Evolutionary conservation across 78 protist species (phyloP).

Genomic region (Chrysochromulina tobinii): DNA sequence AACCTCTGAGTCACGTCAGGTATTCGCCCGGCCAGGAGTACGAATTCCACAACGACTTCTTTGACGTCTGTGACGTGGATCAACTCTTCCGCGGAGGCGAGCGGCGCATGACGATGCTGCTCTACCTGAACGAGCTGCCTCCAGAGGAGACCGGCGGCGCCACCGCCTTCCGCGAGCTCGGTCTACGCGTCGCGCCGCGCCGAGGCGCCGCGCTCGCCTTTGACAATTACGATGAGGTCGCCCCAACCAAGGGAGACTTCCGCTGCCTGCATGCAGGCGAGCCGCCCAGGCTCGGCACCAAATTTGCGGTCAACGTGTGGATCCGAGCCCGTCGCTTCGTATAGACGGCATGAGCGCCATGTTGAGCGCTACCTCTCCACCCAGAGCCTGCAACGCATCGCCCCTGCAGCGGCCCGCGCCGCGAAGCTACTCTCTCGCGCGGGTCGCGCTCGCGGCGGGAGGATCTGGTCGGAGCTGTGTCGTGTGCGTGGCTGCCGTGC

Average conservation of each 20-base stretch:
- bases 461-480: too few species aligned
- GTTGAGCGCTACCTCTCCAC: too few species aligned
- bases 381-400: too few species aligned
- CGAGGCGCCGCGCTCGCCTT: not conserved
- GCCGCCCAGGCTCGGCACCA: not conserved
- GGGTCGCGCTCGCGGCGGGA: too few species aligned
- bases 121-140: not conserved
- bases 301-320: not conserved
- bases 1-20: not conserved
- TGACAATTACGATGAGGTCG: not conserved
- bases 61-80: not conserved
- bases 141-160: not conserved
- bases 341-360: not conserved
- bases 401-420: too few species aligned
- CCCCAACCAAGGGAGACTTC: not conserved
- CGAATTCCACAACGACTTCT: not conserved
- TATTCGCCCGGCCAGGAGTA: not conserved
- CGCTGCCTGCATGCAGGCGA: not conserved
- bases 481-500: too few species aligned
- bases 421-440: too few species aligned
- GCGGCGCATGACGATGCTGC: not conserved
- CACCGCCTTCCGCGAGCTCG: not conserved
- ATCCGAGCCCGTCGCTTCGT: not conserved
- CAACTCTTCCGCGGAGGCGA: not conserved
- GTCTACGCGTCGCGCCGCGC: not conserved